Base-by-base conservation (phyloP, 352 stramenopile species). In the Phytophthora rubi region DNA sequence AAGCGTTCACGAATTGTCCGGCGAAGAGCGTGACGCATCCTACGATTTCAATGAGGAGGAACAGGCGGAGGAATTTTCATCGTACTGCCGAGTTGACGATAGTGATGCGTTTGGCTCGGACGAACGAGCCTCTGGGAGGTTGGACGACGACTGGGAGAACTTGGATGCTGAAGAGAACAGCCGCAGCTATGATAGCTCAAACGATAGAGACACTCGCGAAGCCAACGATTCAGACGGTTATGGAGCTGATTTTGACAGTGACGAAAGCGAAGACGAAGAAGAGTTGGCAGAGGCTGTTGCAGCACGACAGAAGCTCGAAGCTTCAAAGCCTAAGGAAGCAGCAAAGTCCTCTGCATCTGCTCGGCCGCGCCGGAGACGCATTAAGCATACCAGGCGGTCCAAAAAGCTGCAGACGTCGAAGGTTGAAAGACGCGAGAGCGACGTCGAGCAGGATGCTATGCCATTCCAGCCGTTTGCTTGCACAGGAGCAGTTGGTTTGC, bases 391-490 rank as follows among this genome's bases (percentile, higher is more conserved):
- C 6, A 74, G 71, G 35, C 62, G 62, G 9, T 62, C 56, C 16
- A 83, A 77, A 49, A 79, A 75, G 54, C 45, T 71, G 49, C 59
- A 76, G 28, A 77, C 73, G 54, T 18, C 47, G 4, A 74, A 67
- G 45, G 49, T 53, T 28, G 59, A 53, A 37, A 62, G 32, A 18
- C 45, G 57, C 44, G 61, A 71, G 21, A 73, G 70, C 21, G 57
- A 66, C 26, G 23, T 30, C 8, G 69, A 78, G 12, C 56, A 62
- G 3, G 69, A 84, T 0, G 45, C 42, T 3, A 54, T 39, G 2
- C 61, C 74, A 9, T 89, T 92, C 55, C 81, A 82, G 60, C 84
- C 85, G 6, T 93, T 87, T 68, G 87, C 87, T 0, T 90, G 85
- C 52, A 92, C 85, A 10, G 75, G 82, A 18, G 87, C 85, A 3